phyloP scores from a whole-genome alignment of 2,329 filamentous ascomycete genomes.

The Blastomyces emzantsi region DNA sequence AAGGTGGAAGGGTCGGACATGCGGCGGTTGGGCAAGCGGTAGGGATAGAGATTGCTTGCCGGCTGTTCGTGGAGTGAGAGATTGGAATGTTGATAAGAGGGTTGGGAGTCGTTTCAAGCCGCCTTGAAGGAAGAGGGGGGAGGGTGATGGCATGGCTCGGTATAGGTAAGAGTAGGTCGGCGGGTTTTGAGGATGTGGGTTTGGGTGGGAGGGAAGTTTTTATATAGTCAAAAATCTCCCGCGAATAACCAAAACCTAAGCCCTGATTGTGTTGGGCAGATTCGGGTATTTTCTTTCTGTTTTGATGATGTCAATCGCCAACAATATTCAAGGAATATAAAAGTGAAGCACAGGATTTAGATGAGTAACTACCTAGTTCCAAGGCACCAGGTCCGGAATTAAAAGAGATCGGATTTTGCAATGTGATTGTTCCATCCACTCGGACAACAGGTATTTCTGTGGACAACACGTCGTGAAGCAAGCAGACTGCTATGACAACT shows the following conservation, averaged over 20 bases:
- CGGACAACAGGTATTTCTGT: not conserved
- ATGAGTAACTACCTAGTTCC: not conserved
- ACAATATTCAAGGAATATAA: not conserved
- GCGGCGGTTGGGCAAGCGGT: not conserved
- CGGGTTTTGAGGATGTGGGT: not conserved
- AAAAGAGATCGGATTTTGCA: not conserved
- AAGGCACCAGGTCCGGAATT: not conserved
- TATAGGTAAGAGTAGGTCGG: no score
- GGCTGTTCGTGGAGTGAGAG: not conserved
- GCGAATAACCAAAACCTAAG: not conserved
- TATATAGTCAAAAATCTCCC: no score
- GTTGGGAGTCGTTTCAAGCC: not conserved
- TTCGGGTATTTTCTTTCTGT: not conserved
- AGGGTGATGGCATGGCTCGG: conserved; percentile 5
- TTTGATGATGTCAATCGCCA: conserved; percentile 2
- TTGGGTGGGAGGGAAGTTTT: not conserved
- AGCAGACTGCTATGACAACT: not conserved
- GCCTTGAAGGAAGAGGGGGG: not conserved
- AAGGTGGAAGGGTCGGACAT: conserved; percentile 4
- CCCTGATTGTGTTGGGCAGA: not conserved
- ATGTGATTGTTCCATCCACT: not conserved
- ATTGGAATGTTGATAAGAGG: not conserved
- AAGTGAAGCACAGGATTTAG: not conserved
- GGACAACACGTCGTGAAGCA: not conserved
- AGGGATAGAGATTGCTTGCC: not conserved